Evolutionary conservation across 2,329 filamentous ascomycete species (phyloP).

Genomic region (Hypoxylon sp.): DNA sequence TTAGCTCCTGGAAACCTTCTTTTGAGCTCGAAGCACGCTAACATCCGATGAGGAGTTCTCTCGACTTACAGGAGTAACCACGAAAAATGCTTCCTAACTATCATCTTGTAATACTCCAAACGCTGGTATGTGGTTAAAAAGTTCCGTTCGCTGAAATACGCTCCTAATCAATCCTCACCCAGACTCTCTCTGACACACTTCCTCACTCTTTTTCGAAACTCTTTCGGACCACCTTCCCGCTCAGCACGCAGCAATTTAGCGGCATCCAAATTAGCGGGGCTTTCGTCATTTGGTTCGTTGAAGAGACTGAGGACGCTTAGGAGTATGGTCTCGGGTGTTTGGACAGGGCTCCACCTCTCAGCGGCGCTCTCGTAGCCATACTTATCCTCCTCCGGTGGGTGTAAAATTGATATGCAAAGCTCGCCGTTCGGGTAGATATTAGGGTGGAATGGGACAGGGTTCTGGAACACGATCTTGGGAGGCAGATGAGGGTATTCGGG

Average conservation of each 20-base stretch:
- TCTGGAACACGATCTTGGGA: conserved; percentile 88
- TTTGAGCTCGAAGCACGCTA: conserved; percentile 24
- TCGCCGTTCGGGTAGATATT: conserved; percentile 91
- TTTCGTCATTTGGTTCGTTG: conserved; percentile 93
- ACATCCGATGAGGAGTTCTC: conserved; percentile 1
- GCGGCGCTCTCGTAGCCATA: conserved; percentile 92
- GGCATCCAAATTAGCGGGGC: conserved; percentile 94
- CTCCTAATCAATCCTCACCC: conserved; percentile 72
- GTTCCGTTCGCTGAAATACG: not conserved
- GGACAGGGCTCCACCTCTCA: conserved; percentile 95
- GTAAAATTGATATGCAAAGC: conserved; percentile 97
- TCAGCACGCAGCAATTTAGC: conserved; percentile 90
- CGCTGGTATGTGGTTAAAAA: conserved; percentile 1
- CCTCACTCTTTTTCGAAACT: conserved; percentile 84
- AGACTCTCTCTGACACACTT: conserved; percentile 85
- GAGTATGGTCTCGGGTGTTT: conserved; percentile 94
- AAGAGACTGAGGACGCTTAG: conserved; percentile 94
- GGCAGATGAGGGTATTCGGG: conserved; percentile 88
- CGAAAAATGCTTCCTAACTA: not conserved
- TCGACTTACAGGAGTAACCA: not conserved
- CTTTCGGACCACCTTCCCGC: conserved; percentile 69
- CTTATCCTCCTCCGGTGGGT: conserved; percentile 93
- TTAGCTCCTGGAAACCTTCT: conserved; percentile 16
- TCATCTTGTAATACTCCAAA: conserved; percentile 4
- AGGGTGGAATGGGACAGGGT: conserved; percentile 89